Conservation (phyloP, 2,329 filamentous ascomycete genomes). For the Arthroderma sp. region DNA sequence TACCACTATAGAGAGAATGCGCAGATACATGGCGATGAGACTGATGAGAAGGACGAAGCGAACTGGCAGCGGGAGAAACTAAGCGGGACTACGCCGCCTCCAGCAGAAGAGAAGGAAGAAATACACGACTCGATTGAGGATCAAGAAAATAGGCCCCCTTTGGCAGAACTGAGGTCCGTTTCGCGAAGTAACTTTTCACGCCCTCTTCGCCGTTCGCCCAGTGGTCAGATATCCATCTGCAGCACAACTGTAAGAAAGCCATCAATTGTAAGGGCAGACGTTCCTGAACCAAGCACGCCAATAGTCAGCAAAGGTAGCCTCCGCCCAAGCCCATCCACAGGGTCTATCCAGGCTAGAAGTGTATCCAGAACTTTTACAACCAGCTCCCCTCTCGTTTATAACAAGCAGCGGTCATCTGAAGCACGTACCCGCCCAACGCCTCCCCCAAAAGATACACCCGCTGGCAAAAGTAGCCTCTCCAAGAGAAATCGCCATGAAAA, state of each 20-base stretch:
- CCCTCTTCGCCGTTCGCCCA: constrained; percentile 10
- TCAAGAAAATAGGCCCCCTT: neutral
- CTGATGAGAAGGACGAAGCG: neutral
- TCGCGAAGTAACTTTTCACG: constrained; percentile 13
- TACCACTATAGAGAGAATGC: constrained; percentile 20
- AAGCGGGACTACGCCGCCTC: no score
- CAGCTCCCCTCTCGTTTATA: constrained; percentile 7
- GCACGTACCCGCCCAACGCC: constrained; percentile 1
- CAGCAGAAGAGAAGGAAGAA: no score
- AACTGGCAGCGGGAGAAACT: no score
- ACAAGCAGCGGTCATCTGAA: constrained; percentile 4
- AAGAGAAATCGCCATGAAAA: constrained; percentile 1
- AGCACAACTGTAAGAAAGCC: constrained; percentile 7
- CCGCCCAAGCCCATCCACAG: neutral
- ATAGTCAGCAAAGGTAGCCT: neutral
- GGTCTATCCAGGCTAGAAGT: constrained; percentile 4
- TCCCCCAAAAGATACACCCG: constrained; percentile 1
- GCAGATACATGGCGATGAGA: constrained; percentile 12
- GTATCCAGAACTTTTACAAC: constrained; percentile 6
- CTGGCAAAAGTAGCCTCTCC: constrained; percentile 1
- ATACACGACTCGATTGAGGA: neutral
- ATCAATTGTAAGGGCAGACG: constrained; percentile 4
- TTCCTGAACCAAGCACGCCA: constrained; percentile 2
- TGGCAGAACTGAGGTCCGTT: constrained; percentile 8
- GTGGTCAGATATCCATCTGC: constrained; percentile 7